Conservation (phyloP, 768 basidiomycete species). For the Phylloporus sp. region DNA sequence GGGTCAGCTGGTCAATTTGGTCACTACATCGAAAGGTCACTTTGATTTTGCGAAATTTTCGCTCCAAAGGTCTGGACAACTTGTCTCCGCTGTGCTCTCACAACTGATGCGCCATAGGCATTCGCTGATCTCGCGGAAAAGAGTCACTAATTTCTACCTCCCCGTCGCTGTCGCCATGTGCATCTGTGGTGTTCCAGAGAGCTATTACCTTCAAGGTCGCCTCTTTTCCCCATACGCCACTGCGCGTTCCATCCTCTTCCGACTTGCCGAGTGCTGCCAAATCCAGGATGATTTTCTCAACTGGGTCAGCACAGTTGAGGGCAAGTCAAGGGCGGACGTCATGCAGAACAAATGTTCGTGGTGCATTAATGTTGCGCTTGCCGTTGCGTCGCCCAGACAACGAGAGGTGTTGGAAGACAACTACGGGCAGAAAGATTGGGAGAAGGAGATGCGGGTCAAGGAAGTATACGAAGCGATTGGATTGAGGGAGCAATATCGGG, state of each 20-base stretch:
- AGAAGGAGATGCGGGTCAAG: background rate
- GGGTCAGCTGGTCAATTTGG: slow-evolving; percentile 1
- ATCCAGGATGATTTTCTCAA: background rate
- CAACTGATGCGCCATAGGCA: background rate
- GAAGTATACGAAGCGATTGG: slow-evolving; percentile 1
- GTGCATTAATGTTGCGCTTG: slow-evolving; percentile 1
- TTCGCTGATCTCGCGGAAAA: background rate
- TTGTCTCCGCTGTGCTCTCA: background rate
- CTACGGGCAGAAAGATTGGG: background rate
- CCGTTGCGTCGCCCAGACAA: background rate
- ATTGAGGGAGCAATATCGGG: background rate
- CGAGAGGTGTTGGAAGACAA: background rate
- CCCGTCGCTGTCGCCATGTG: slow-evolving; percentile 1
- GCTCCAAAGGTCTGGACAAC: background rate
- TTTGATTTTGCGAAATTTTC: slow-evolving; percentile 4
- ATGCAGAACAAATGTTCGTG: background rate
- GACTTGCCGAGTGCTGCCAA: slow-evolving; percentile 1
- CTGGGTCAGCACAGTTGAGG: background rate
- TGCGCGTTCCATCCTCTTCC: slow-evolving; percentile 2
- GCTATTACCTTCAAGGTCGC: background rate
- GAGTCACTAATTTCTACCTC: slow-evolving; percentile 2
- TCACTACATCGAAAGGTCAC: background rate
- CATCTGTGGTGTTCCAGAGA: slow-evolving; percentile 2
- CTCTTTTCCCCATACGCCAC: background rate
- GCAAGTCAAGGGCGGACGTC: background rate